Evolutionary conservation across 495 filamentous ascomycete genomes (phyloP).

Genomic region (Cercophora newfieldiana): DNA sequence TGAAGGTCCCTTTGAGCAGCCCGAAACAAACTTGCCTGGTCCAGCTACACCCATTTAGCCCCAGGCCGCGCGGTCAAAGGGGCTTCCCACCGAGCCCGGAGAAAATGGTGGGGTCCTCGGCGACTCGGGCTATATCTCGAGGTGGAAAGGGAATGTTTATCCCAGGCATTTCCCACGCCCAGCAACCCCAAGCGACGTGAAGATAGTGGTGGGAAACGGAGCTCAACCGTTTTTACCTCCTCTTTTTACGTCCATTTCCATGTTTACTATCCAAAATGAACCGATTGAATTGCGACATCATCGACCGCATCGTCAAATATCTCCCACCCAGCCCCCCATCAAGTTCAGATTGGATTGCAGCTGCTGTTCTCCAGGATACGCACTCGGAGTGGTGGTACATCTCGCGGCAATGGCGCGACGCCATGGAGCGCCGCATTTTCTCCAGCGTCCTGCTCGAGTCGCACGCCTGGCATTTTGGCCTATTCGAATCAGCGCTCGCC

Average conservation of each 20-base stretch:
- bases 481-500: conserved; percentile 2
- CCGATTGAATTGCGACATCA: neutral
- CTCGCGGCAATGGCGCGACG: conserved; percentile 6
- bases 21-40: no score
- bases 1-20: no score
- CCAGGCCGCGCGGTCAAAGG: no score
- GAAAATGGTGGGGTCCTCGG: no score
- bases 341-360: neutral
- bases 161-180: no score
- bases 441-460: neutral
- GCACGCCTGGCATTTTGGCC: neutral
- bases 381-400: neutral
- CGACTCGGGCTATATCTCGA: no score
- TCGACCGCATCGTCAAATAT: conserved; percentile 2
- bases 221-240: neutral
- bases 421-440: neutral
- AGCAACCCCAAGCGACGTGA: no score
- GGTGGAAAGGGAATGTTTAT: no score
- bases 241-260: neutral
- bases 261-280: neutral
- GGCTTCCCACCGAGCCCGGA: no score
- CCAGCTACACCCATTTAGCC: no score
- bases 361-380: neutral
- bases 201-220: neutral
- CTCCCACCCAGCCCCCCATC: neutral